Evolutionary conservation across 495 filamentous ascomycete genomes (phyloP).

Genomic region (Tuber brumale): DNA sequence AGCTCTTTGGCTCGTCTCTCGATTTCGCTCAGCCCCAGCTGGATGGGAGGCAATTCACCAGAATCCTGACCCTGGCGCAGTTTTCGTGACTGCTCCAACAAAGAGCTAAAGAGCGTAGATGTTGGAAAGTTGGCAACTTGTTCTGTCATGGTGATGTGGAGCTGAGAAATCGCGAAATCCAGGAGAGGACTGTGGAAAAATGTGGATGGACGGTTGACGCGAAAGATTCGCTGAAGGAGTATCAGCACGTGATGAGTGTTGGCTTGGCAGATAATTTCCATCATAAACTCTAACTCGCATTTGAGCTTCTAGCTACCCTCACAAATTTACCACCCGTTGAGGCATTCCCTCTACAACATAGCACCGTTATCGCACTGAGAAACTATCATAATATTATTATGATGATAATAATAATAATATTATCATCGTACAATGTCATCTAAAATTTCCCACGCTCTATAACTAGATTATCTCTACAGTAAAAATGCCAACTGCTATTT

Average conservation of each 20-base stretch:
- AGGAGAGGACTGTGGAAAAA: conserved; percentile 11
- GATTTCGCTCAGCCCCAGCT: conserved; percentile 42
- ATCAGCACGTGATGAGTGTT: conserved; percentile 14
- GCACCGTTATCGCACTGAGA: not conserved
- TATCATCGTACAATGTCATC: conserved; percentile 8
- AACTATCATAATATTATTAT: too few relatives aligned
- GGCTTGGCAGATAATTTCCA: conserved; percentile 18
- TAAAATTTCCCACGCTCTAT: not conserved
- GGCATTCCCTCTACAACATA: not conserved
- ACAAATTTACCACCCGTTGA: not conserved
- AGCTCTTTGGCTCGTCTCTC: conserved; percentile 41
- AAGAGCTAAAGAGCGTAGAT: conserved; percentile 40
- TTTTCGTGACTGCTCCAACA: conserved; percentile 42
- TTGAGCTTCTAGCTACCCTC: not conserved
- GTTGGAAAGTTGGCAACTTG: conserved; percentile 30
- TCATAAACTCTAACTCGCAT: not conserved
- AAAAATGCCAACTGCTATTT: not conserved
- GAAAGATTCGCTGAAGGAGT: conserved; percentile 15
- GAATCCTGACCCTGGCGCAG: conserved; percentile 41
- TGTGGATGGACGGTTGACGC: conserved; percentile 23
- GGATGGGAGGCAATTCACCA: conserved; percentile 40
- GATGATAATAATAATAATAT: too few relatives aligned
- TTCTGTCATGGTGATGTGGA: conserved; percentile 34
- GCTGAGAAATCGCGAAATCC: conserved; percentile 1
- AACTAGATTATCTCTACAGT: conserved; percentile 1